phyloP scores from a whole-genome alignment of 1,284 basidiomycete species.

The Chondrostereum purpureum region DNA sequence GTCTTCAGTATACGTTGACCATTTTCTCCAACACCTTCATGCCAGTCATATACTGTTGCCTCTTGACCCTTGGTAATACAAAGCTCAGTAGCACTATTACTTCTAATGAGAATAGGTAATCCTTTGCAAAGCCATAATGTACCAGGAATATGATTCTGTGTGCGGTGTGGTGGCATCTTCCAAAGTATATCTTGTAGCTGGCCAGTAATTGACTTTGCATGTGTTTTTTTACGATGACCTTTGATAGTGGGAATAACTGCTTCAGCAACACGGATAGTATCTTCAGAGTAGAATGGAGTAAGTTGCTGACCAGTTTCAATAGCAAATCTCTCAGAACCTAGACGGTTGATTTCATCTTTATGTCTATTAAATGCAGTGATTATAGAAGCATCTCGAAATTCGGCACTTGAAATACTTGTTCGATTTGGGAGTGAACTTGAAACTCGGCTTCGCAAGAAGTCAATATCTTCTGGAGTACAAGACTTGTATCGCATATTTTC shows the following conservation, averaged over 20 bases:
- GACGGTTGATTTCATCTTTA: not conserved
- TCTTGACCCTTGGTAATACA: too few species aligned
- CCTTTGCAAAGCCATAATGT: constrained; percentile 28
- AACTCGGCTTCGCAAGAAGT: not conserved
- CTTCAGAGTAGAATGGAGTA: constrained; percentile 12
- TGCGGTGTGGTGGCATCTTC: constrained; percentile 18
- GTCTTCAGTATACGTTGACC: constrained; percentile 10
- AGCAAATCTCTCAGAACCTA: not conserved
- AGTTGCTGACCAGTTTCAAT: constrained; percentile 20
- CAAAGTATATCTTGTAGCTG: constrained; percentile 23
- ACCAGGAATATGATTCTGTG: constrained; percentile 20
- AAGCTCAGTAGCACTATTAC: too few species aligned
- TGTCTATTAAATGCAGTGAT: not conserved
- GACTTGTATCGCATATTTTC: too few species aligned
- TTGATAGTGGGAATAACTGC: too few species aligned
- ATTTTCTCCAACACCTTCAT: not conserved
- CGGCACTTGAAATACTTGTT: not conserved
- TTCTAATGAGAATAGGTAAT: constrained; percentile 33
- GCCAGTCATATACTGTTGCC: constrained; percentile 10
- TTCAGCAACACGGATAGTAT: constrained; percentile 5
- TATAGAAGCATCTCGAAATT: not conserved
- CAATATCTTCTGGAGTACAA: not conserved
- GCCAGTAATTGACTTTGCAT: too few species aligned
- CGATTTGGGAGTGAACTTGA: not conserved
- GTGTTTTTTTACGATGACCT: too few species aligned